These are phyloP conservation scores for Eucalyptus caleyi DNA, from an alignment of 345 rosid genomes.

Conservation along the genomic window DNA sequence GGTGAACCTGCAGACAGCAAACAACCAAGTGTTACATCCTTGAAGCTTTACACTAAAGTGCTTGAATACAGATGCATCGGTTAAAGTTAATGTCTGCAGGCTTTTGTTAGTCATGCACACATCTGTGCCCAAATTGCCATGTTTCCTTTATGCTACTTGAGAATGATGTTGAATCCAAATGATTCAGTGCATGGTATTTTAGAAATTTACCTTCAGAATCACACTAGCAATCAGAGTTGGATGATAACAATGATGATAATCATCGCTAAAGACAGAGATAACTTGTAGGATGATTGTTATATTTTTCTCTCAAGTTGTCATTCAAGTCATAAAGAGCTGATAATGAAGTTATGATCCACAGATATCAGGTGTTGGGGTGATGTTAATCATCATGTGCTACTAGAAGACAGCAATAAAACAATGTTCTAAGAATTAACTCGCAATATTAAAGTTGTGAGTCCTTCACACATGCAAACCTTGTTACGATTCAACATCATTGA, in stretches of 20 bases:
- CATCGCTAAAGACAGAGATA: not conserved
- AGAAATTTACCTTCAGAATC: not conserved
- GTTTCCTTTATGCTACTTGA: not conserved
- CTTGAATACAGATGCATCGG: not conserved
- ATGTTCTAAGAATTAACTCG: not conserved
- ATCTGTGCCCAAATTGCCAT: not conserved
- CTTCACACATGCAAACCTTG: constrained; percentile 36
- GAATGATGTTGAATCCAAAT: not conserved
- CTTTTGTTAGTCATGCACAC: not conserved
- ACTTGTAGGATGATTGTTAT: not conserved
- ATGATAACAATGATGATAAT: not conserved
- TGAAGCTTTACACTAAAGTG: not conserved
- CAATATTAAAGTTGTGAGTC: not conserved
- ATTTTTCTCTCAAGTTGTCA: not conserved
- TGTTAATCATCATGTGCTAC: not conserved
- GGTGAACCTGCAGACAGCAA: constrained; percentile 41
- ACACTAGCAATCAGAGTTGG: not conserved
- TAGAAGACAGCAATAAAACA: not conserved
- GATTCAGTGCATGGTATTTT: not conserved
- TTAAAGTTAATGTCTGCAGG: not conserved
- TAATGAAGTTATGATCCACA: not conserved
- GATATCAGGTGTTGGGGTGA: not conserved
- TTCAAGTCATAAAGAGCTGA: not conserved
- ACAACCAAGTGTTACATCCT: not conserved
- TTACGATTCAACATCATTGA: constrained; percentile 77